Conservation (phyloP, 2,329 filamentous ascomycete species). For the Chalara sp. region DNA sequence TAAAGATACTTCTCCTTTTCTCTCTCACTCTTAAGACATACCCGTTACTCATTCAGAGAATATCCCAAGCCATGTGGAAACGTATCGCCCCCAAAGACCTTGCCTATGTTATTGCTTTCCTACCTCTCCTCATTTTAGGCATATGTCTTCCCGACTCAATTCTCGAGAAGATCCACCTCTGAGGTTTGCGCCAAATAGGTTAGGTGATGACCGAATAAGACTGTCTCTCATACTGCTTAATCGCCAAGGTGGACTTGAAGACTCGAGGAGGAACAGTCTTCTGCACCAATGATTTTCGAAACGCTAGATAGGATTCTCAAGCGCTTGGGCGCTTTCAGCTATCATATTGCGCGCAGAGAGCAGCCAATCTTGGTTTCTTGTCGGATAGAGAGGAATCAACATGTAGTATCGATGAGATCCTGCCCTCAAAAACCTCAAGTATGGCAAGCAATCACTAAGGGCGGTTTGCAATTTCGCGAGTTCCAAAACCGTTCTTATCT, state of each 20-base stretch:
- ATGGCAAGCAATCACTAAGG: too few species aligned
- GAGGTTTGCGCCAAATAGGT: neutral
- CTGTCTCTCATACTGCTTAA: neutral
- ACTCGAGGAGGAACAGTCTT: neutral
- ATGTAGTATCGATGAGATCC: too few species aligned
- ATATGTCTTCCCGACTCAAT: neutral
- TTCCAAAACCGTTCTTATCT: too few species aligned
- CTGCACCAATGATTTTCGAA: neutral
- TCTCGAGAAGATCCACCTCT: neutral
- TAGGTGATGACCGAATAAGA: neutral
- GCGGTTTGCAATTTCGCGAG: too few species aligned
- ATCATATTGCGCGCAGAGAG: neutral
- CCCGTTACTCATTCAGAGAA: too few species aligned
- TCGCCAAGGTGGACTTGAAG: too few species aligned
- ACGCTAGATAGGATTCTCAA: neutral
- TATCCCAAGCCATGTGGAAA: neutral
- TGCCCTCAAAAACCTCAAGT: too few species aligned
- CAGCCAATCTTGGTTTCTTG: neutral
- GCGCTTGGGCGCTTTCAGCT: neutral
- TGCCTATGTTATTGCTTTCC: neutral
- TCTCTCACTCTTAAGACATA: too few species aligned
- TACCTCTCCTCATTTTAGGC: neutral
- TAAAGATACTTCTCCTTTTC: too few species aligned
- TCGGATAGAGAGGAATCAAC: too few species aligned
- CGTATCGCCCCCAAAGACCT: neutral